Percentiles rank a stretch among this genome's conserved stretches.
Conservation (phyloP, 73 alveolate species). For the Diophrys appendiculata region DNA sequence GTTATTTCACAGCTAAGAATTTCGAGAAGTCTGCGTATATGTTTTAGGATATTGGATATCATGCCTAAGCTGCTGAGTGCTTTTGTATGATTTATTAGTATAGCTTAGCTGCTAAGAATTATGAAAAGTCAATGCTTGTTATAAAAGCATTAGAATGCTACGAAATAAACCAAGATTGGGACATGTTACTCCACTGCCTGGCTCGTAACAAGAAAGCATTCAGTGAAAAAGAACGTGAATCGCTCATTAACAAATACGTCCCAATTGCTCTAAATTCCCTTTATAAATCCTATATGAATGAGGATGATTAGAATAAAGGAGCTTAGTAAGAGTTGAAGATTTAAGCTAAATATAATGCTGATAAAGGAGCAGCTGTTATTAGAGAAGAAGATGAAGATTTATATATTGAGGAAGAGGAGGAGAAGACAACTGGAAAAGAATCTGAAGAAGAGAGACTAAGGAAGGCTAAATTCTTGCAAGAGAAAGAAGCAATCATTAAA, state of each 20-base stretch:
- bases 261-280: slow-evolving; percentile 53
- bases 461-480: background rate
- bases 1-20: slow-evolving; percentile 42
- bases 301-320: slow-evolving; percentile 22
- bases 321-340: slow-evolving; percentile 22
- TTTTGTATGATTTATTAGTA: background rate
- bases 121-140: slow-evolving; percentile 42
- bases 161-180: slow-evolving; percentile 59
- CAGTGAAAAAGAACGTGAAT: slow-evolving; percentile 24
- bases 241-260: slow-evolving; percentile 44
- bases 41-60: slow-evolving; percentile 26
- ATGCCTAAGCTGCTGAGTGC: slow-evolving; percentile 66
- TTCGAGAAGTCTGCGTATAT: slow-evolving; percentile 41
- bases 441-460: background rate
- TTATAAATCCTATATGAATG: slow-evolving; percentile 18
- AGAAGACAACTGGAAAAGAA: background rate
- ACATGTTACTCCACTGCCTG: slow-evolving; percentile 37
- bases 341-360: background rate
- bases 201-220: slow-evolving; percentile 25
- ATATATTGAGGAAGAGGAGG: slow-evolving; percentile 6
- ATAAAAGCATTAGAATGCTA: slow-evolving; percentile 60
- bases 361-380: background rate
- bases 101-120: slow-evolving; percentile 12
- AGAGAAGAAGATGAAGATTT: background rate
- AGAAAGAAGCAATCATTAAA: slow-evolving; percentile 6